Conservation (phyloP, 179 eudicot genomes). For the Drosera spatulata region DNA sequence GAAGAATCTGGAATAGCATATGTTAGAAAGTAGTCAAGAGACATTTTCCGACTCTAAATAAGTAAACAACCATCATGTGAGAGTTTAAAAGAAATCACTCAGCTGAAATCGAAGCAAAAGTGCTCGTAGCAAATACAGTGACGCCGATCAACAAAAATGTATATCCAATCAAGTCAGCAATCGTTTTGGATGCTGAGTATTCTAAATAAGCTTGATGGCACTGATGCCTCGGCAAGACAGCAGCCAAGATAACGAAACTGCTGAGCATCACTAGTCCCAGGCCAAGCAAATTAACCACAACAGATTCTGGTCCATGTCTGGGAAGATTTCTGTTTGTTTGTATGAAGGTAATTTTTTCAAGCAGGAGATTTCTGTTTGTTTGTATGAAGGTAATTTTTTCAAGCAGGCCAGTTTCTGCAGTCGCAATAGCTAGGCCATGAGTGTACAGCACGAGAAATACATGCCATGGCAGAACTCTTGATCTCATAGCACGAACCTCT, state of each 20-base stretch:
- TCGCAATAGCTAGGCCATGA: slow-evolving; percentile 59
- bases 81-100: no score
- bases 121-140: no score
- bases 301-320: slow-evolving; percentile 48
- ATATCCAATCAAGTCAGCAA: slow-evolving; percentile 3
- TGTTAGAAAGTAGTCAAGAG: no score
- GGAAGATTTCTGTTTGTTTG: slow-evolving; percentile 37
- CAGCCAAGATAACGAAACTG: slow-evolving; percentile 57
- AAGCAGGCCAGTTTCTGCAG: slow-evolving; percentile 79
- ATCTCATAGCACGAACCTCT: slow-evolving; percentile 43
- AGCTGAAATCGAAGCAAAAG: no score
- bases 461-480: slow-evolving; percentile 64
- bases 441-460: slow-evolving; percentile 79
- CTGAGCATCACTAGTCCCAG: slow-evolving; percentile 57
- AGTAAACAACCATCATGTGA: no score
- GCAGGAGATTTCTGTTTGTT: slow-evolving; percentile 26
- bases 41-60: no score
- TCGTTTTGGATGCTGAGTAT: slow-evolving; percentile 8
- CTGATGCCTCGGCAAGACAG: slow-evolving; percentile 43
- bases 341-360: slow-evolving; percentile 64
- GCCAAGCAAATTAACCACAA: slow-evolving; percentile 63
- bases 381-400: slow-evolving; percentile 76
- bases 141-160: no score
- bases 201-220: background rate
- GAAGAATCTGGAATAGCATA: no score